These are phyloP conservation scores for Macrolepiota albuminosa DNA, from an alignment of 768 basidiomycete species.

Conservation along the genomic window DNA sequence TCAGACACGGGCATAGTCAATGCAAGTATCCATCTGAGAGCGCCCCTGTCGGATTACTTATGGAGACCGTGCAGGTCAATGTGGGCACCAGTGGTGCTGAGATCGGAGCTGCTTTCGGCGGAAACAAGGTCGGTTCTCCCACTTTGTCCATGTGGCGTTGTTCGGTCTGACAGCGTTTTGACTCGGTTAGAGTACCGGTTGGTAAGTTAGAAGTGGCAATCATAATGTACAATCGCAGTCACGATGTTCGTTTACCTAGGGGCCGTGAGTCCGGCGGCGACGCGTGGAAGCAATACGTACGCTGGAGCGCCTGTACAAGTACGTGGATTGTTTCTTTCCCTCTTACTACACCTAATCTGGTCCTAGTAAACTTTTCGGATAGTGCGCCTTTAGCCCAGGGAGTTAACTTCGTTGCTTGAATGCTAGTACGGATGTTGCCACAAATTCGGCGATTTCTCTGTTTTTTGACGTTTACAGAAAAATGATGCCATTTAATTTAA, in stretches of 20 bases:
- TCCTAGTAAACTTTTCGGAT: slow-evolving; percentile 80
- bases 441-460: slow-evolving; percentile 6
- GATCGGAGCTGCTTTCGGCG: slow-evolving; percentile 85
- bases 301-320: slow-evolving; percentile 87
- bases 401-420: slow-evolving; percentile 67
- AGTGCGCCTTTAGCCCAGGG: slow-evolving; percentile 90
- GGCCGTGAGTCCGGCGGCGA: slow-evolving; percentile 97
- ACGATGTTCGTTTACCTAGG: slow-evolving; percentile 37
- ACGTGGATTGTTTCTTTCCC: slow-evolving; percentile 12
- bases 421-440: slow-evolving; percentile 7
- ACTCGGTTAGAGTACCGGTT: slow-evolving; percentile 67
- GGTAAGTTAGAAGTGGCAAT: slow-evolving; percentile 40
- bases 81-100: slow-evolving; percentile 59
- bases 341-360: background rate
- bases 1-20: slow-evolving; percentile 93
- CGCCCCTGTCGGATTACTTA: slow-evolving; percentile 10
- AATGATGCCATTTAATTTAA: slow-evolving; percentile 4
- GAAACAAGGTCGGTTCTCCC: slow-evolving; percentile 66
- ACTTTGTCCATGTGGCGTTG: slow-evolving; percentile 15
- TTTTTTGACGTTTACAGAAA: background rate
- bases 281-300: slow-evolving; percentile 97
- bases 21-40: slow-evolving; percentile 39
- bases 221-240: background rate
- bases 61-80: slow-evolving; percentile 37
- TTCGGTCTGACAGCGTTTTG: slow-evolving; percentile 14